Conservation (phyloP, 352 stramenopile species). For the Pythium sp. region DNA sequence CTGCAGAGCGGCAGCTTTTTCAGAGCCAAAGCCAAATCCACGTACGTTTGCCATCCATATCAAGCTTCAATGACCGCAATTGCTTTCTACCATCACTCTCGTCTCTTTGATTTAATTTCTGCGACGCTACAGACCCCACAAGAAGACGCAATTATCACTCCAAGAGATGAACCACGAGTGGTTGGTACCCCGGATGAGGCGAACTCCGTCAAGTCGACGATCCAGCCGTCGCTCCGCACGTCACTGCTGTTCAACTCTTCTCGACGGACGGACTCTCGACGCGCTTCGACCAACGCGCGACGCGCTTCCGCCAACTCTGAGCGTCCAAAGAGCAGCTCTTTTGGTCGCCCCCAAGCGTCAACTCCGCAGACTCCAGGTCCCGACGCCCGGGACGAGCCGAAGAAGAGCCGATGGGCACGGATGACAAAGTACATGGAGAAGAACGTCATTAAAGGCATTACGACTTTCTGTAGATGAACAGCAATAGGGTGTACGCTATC, state of each 20-base stretch:
- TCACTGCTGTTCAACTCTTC: constrained; percentile 3
- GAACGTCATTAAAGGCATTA: neutral
- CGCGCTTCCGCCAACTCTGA: neutral
- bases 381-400: neutral
- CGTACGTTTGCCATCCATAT: neutral
- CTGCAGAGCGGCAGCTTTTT: constrained; percentile 1
- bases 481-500: neutral
- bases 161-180: neutral
- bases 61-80: neutral
- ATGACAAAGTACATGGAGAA: constrained; percentile 1
- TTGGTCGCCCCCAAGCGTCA: neutral
- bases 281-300: neutral
- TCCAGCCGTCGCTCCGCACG: neutral
- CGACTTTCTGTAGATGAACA: constrained; percentile 1
- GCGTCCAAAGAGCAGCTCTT: neutral
- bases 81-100: neutral
- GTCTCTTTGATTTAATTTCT: neutral
- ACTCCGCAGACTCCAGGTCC: neutral
- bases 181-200: neutral
- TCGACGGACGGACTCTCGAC: neutral
- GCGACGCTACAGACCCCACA: neutral
- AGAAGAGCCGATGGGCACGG: neutral
- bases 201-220: neutral
- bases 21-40: neutral
- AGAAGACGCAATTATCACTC: neutral